Evolutionary conservation across 2,329 filamentous ascomycete genomes (phyloP), one percentile per base, ranked within the genome.

Genomic region (Colletotrichum sojae): DNA sequence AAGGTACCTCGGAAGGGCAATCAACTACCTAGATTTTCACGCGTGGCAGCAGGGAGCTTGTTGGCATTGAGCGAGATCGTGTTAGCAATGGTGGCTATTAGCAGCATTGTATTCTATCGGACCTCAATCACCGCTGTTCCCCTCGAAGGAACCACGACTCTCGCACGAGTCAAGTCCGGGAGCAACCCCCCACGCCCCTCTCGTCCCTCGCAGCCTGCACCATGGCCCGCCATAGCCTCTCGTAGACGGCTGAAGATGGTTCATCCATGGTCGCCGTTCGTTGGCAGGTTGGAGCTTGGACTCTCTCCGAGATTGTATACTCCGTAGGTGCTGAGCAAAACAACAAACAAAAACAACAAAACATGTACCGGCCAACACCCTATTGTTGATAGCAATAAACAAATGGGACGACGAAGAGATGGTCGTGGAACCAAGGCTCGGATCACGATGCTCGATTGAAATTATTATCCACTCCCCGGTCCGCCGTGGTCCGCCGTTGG

Each of bases 151-250:
- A 36, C 31, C 10, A 36, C 31, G 31, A 36, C 31, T 48, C 65
- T 68, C 60, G 22, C 39, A n/a, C 61, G 61, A 68, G 65, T 65
- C 65, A 68, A 68, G 61, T 48, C 46, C 27, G 31, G 12, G 31
- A 46, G 40, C 56, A 22, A 12, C 57, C 48, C 45, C 18, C 43
- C 45, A 40, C 20, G 15, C 45, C n/a, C 9, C 20, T 20, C 16
- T 18, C 18, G 16, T 22, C 18, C 20, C 5, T 27, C 54, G 43
- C 22, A n/a, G 27, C 31, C 31, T 36, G 31, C 31, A 36, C 31
- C 31, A 36, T 36, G 31, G 31, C 31, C 31, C 36, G 36, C 36
- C 56, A 40, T 31, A 43, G 36, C 57, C 57, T 48, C 48, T 25
- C 49, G 6, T 13, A 40, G n/a, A 46, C 53, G 53, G 64, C 48